These are phyloP conservation scores for Candolleomyces aberdarensis DNA, from an alignment of 768 basidiomycete genomes.

Conservation along the genomic window DNA sequence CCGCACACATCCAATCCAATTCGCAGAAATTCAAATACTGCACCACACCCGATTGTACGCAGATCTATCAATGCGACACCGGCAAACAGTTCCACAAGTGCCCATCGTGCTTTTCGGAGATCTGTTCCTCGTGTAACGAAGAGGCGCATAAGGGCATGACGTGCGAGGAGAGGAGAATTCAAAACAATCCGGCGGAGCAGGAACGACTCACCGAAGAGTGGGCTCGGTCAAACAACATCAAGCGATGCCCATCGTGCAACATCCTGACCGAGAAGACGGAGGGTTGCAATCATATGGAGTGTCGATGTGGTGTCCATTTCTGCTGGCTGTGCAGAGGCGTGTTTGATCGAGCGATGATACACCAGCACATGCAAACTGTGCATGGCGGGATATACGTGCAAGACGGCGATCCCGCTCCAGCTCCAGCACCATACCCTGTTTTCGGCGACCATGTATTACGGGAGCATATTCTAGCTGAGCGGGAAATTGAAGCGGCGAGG, in stretches of 20 bases:
- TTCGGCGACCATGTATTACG: too few species aligned
- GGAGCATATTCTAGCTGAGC: too few species aligned
- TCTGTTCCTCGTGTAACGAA: constrained; percentile 48
- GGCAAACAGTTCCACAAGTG: constrained; percentile 49
- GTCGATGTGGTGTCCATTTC: constrained; percentile 36
- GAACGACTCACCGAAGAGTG: constrained; percentile 40
- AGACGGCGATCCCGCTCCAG: neutral
- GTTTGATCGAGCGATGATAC: neutral
- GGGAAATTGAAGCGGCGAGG: too few species aligned
- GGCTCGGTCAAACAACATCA: constrained; percentile 35
- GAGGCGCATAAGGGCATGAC: constrained; percentile 50
- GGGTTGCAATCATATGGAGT: constrained; percentile 56
- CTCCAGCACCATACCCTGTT: neutral
- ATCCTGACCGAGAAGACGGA: constrained; percentile 47
- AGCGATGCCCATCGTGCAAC: constrained; percentile 46
- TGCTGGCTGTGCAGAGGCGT: constrained; percentile 15
- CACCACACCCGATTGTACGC: constrained; percentile 74
- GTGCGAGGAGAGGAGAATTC: constrained; percentile 37
- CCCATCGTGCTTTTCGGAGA: constrained; percentile 57
- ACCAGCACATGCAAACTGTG: neutral
- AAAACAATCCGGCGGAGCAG: constrained; percentile 35
- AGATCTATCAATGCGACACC: constrained; percentile 60
- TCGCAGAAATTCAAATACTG: constrained; percentile 62
- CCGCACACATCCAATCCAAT: constrained; percentile 50
- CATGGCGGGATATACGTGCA: neutral